Percentiles rank a stretch among this genome's conserved stretches.
phyloP scores from a whole-genome alignment of 768 basidiomycete species.

The Rhodotorula kratochvilovae region DNA sequence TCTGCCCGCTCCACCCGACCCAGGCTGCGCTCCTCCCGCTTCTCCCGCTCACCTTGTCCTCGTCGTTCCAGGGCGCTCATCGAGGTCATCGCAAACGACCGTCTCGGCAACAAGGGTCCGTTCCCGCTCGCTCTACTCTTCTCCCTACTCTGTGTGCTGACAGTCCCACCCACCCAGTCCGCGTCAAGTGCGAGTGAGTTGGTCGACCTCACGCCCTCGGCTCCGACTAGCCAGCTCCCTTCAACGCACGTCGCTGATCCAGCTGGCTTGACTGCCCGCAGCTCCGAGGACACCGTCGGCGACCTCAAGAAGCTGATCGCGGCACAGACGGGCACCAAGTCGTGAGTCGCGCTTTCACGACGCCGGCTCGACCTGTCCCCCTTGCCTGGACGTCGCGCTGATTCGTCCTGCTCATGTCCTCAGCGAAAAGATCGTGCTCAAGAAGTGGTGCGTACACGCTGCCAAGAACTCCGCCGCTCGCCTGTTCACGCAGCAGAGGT shows the following conservation, averaged over 20 bases:
- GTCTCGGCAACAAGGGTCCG: constrained; percentile 85
- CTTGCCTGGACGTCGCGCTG: not conserved
- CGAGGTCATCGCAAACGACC: constrained; percentile 91
- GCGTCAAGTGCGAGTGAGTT: constrained; percentile 69
- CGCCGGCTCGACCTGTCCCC: not conserved
- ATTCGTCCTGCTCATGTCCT: not conserved
- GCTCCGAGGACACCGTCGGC: constrained; percentile 90
- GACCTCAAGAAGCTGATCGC: constrained; percentile 96
- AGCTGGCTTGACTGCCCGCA: constrained; percentile 37
- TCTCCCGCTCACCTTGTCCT: not conserved
- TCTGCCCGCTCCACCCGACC: too few species aligned
- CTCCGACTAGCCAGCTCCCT: too few species aligned
- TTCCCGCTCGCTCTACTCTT: not conserved
- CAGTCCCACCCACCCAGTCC: constrained; percentile 56
- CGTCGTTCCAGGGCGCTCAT: constrained; percentile 15
- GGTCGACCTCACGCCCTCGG: not conserved
- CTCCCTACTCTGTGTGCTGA: not conserved
- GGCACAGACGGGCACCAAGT: constrained; percentile 86
- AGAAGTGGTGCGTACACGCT: constrained; percentile 73
- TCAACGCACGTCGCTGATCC: not conserved
- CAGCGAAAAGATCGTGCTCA: constrained; percentile 64
- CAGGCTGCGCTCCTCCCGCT: too few species aligned
- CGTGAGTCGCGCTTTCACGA: constrained; percentile 32
- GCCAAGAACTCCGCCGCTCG: not conserved
- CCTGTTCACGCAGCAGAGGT: too few species aligned